Conservation (phyloP, 225 moss, liverwort and hornwort species). For the Marchantia paleacea region DNA sequence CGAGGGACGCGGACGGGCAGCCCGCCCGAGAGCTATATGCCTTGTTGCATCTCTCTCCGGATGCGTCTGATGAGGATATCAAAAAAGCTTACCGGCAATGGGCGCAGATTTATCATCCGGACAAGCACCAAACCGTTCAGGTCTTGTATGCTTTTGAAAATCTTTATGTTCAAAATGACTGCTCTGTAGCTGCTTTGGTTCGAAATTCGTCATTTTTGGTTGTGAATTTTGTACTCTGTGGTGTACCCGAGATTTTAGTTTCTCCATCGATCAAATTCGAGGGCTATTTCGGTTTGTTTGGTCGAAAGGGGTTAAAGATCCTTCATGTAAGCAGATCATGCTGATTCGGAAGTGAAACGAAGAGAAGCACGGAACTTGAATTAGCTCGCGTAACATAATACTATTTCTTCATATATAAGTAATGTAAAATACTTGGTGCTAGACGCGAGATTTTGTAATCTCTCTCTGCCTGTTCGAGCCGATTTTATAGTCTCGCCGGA, state of each 20-base stretch:
- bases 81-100: constrained; percentile 89
- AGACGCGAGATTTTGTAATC: neutral
- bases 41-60: constrained; percentile 86
- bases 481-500: neutral
- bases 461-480: neutral
- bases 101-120: constrained; percentile 98
- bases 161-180: neutral
- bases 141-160: constrained; percentile 24
- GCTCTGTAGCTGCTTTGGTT: neutral
- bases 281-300: neutral
- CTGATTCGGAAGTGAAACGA: neutral
- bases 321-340: neutral
- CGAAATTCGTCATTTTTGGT: neutral
- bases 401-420: neutral
- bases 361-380: neutral
- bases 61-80: constrained; percentile 88
- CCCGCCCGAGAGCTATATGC: constrained; percentile 80
- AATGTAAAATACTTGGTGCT: neutral
- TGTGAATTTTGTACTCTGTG: neutral
- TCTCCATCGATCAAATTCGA: neutral
- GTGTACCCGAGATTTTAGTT: neutral
- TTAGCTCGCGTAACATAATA: neutral
- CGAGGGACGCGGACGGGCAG: constrained; percentile 45
- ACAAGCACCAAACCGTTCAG: constrained; percentile 91
- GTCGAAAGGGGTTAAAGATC: too few species aligned